These are phyloP conservation scores for Globisporangium solare DNA, from an alignment of 352 stramenopile genomes.

Conservation along the genomic window DNA sequence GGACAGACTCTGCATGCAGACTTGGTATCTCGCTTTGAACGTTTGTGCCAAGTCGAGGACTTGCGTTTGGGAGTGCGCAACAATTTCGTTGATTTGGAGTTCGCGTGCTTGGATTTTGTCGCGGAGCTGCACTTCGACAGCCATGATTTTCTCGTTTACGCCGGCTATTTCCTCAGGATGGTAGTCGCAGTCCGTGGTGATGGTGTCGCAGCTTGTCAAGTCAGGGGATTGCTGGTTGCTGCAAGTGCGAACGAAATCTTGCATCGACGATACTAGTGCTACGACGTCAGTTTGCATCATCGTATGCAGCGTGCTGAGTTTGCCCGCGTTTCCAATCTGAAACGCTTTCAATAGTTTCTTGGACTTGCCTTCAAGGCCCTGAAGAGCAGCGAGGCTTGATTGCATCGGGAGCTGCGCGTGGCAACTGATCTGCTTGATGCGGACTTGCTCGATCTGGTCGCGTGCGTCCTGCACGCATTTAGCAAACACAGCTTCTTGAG, in stretches of 20 bases:
- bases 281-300: slow-evolving; percentile 28
- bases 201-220: slow-evolving; percentile 38
- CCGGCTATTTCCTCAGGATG: slow-evolving; percentile 64
- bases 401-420: slow-evolving; percentile 67
- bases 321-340: slow-evolving; percentile 27
- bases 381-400: slow-evolving; percentile 70
- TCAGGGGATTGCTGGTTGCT: slow-evolving; percentile 56
- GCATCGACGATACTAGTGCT: slow-evolving; percentile 27
- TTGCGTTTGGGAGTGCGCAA: slow-evolving; percentile 19
- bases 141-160: slow-evolving; percentile 32
- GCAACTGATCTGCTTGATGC: slow-evolving; percentile 46
- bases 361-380: slow-evolving; percentile 79
- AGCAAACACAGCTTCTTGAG: slow-evolving; percentile 50
- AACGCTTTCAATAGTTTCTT: slow-evolving; percentile 62
- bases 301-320: slow-evolving; percentile 16
- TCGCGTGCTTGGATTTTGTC: slow-evolving; percentile 30
- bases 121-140: slow-evolving; percentile 34
- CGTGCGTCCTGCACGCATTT: slow-evolving; percentile 22
- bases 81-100: slow-evolving; percentile 31
- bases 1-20: slow-evolving; percentile 72
- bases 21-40: slow-evolving; percentile 71
- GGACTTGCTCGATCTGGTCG: slow-evolving; percentile 28
- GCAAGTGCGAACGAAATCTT: slow-evolving; percentile 55
- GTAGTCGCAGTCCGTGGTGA: slow-evolving; percentile 82
- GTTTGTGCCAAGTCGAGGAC: slow-evolving; percentile 27